These are phyloP conservation scores for Metschnikowia picachoensis DNA, from an alignment of 805 yeast species.

Conservation along the genomic window DNA sequence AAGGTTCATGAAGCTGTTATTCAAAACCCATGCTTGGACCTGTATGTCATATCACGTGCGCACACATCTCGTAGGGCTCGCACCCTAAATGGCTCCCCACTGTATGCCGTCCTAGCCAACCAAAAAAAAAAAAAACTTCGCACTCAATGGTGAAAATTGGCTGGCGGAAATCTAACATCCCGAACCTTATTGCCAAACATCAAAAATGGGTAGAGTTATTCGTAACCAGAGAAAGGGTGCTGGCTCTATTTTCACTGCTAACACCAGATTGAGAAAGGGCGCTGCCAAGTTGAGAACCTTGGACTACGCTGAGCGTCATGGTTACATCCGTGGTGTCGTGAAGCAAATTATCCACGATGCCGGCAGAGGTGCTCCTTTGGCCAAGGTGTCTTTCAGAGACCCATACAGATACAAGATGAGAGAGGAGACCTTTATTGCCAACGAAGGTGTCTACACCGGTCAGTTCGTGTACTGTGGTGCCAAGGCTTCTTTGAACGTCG, in stretches of 20 bases:
- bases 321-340: constrained; percentile 99
- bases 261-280: constrained; percentile 99
- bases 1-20: background rate
- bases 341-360: constrained; percentile 99
- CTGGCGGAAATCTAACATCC: constrained; percentile 8
- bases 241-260: constrained; percentile 99
- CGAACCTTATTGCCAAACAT: constrained; percentile 16
- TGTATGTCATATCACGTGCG: constrained; percentile 10
- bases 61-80: constrained; percentile 12
- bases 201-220: constrained; percentile 86
- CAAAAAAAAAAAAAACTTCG: constrained; percentile 15
- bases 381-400: constrained; percentile 80
- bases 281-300: constrained; percentile 99
- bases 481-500: constrained; percentile 94
- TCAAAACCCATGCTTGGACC: background rate
- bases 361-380: constrained; percentile 99
- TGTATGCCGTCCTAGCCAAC: constrained; percentile 14
- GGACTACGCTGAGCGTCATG: constrained; percentile 99
- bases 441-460: constrained; percentile 99
- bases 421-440: constrained; percentile 98
- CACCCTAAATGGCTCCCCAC: constrained; percentile 7
- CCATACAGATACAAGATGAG: constrained; percentile 98
- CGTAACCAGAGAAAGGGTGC: constrained; percentile 99
- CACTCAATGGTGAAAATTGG: constrained; percentile 10
- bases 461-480: constrained; percentile 99